These are phyloP conservation scores for Wickerhamiella galacta DNA, from an alignment of 805 yeast genomes.

Conservation along the genomic window DNA sequence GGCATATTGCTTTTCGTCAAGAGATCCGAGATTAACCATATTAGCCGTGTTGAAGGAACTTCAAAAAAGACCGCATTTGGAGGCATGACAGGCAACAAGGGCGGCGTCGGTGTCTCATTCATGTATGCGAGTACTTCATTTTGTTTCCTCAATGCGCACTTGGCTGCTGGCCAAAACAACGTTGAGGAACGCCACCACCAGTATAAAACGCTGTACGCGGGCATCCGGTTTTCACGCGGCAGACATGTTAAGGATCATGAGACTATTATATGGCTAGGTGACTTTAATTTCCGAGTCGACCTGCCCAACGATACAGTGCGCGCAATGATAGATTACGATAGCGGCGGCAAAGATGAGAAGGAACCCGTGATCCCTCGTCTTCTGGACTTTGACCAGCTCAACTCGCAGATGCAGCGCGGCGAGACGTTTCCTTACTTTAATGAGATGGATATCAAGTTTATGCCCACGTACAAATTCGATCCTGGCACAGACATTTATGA, in stretches of 20 bases:
- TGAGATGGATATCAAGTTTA: constrained; percentile 61
- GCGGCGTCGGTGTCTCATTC: constrained; percentile 86
- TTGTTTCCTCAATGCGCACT: constrained; percentile 76
- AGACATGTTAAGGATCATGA: constrained; percentile 69
- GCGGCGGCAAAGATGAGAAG: constrained; percentile 17
- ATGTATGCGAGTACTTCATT: constrained; percentile 64
- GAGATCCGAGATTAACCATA: constrained; percentile 36
- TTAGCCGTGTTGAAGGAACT: constrained; percentile 86
- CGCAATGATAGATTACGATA: constrained; percentile 29
- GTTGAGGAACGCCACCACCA: constrained; percentile 76
- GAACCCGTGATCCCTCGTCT: constrained; percentile 21
- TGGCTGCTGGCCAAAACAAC: constrained; percentile 83
- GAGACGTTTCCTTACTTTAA: constrained; percentile 59
- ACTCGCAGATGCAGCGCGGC: constrained; percentile 51
- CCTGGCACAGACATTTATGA: constrained; percentile 69
- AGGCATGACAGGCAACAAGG: constrained; percentile 94
- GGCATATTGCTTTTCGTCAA: constrained; percentile 56
- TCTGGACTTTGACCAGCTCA: constrained; percentile 62
- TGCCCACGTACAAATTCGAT: constrained; percentile 88
- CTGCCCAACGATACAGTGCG: constrained; percentile 63
- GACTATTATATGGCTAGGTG: constrained; percentile 85
- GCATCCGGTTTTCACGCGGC: constrained; percentile 66
- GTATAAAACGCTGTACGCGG: constrained; percentile 55
- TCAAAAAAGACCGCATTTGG: constrained; percentile 89
- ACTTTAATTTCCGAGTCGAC: constrained; percentile 67